Base-by-base conservation (phyloP, 2,329 filamentous ascomycete genomes). In the Hypoxylon sp. region DNA sequence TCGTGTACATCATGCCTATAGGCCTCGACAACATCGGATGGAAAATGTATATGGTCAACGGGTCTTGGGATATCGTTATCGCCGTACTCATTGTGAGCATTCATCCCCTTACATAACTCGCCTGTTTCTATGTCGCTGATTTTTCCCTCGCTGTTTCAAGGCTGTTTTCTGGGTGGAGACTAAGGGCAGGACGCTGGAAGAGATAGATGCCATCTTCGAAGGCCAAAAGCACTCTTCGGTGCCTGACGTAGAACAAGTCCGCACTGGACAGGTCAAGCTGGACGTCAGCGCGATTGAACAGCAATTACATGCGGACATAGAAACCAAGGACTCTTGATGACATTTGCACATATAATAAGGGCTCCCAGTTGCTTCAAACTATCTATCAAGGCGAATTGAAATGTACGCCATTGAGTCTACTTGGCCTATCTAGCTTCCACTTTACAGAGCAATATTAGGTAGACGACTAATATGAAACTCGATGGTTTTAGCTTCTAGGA, bases 31-130 rank as follows among this genome's bases (percentile, higher is more conserved):
- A 78, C 37, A 83, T 84, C 17, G 82, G 81, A 1, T 84, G 81
- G 81, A 82, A 80, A 66, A 81, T 81, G 76, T 85, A 83, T 65
- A 83, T 86, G 71, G 78, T 85, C 58, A 85, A 85, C 62, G 83
- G 76, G 3, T 78, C 77, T 0, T 82, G 79, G 77, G 81, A 84
- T 63, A 77, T 85, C 13, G 57, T 83, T 1, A 77, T 82, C 26
- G 65, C 78, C 24, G 66, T 76, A 4, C 75, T 83, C 35, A 82
- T 84, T 31, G 77, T 82, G 37, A 76, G 78, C 73, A 52, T 54
- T 10, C 17, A 9, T 17, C 31, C 14, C 10, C 8, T 33, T 46
- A 3, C 19, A 22, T 1, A 47, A 11, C 11, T 17, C 22, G 11
- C 24, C n/a, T 33, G 4, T 19, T 52, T 37, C 50, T 2, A 22